Base-by-base conservation (phyloP, 2,329 filamentous ascomycete species). In the Beauveria sp. region DNA sequence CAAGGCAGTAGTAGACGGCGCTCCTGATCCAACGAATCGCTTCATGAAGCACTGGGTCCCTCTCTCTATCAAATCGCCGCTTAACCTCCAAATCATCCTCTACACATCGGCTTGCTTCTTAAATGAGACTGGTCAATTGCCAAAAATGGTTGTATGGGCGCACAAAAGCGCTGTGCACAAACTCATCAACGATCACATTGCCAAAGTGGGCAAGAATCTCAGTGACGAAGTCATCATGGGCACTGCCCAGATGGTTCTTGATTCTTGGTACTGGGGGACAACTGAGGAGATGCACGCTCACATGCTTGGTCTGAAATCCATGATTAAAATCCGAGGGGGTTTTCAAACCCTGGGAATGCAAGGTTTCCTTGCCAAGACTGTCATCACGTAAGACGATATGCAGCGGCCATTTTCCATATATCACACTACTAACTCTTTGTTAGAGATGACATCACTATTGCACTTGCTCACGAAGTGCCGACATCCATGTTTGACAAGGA, bases 231-330 rank as follows among this genome's bases (percentile, higher is more conserved):
- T 76, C 4, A 75, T 83, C 44, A 74, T 79, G 5, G 78, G 73
- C 3, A 78, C 81, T 5, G 69, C 77, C 1, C 80, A 82, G 66
- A 73, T 82, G 63, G 73, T 80, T 24, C 68, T 80, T 26, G 76
- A 80, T 51, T 80, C 81, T 62, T 84, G 81, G 80, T 82, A 81
- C 65, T 82, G 79, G 79, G 79, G 79, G 6, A 76, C 75, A 28
- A 75, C 73, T 0, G 67, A 72, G 43, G 76, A 79, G 62, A 70
- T 82, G 12, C 71, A 74, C 26, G 74, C 75, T 1, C 80, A 83
- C 57, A 73, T 82, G 62, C 68, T 67, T 7, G 79, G 80, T 0
- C 71, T 84, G 18, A 72, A 73, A 63, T 75, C 76, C 53, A 80
- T 83, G 77, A 75, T 83, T 10, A 68, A 67, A 24, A 65, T 78